Percentiles rank a stretch among this genome's conserved stretches.
Evolutionary conservation across 257 asterid species (phyloP).

Genomic region (Ilex asprella): DNA sequence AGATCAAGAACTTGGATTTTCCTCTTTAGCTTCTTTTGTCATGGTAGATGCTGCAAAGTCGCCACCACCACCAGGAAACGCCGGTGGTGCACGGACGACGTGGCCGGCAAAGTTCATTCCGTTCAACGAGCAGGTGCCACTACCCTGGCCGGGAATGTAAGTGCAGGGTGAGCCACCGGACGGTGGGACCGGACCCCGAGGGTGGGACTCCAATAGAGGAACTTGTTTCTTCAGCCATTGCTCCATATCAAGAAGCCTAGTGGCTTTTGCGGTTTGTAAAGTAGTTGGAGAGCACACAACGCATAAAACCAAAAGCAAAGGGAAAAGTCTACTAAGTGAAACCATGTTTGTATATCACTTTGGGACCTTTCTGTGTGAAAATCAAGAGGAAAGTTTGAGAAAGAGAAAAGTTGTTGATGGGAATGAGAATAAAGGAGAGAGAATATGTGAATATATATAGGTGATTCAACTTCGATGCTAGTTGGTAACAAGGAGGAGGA

Average conservation of each 20-base stretch:
- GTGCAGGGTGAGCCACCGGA: not conserved
- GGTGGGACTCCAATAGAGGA: not conserved
- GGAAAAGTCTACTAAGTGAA: no score
- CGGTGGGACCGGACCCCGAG: not conserved
- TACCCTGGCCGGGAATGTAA: not conserved
- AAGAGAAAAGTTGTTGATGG: no score
- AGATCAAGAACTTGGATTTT: not conserved
- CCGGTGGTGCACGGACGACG: not conserved
- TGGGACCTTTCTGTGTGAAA: not conserved
- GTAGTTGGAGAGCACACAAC: not conserved
- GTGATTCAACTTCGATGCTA: no score
- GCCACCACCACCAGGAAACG: not conserved
- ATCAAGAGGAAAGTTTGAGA: no score
- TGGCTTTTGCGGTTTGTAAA: not conserved
- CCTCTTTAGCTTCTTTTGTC: not conserved
- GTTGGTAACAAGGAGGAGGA: no score
- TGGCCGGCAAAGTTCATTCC: not conserved
- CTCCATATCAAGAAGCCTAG: not conserved
- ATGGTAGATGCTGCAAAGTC: not conserved
- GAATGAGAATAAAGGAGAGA: no score
- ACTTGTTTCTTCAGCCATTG: not conserved
- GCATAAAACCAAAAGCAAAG: not conserved
- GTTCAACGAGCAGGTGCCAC: not conserved
- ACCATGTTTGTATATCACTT: not conserved
- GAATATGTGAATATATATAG: no score